Evolutionary conservation across 108 stramenopile genomes (phyloP).

Genomic region (Fistulifera pelliculosa): DNA sequence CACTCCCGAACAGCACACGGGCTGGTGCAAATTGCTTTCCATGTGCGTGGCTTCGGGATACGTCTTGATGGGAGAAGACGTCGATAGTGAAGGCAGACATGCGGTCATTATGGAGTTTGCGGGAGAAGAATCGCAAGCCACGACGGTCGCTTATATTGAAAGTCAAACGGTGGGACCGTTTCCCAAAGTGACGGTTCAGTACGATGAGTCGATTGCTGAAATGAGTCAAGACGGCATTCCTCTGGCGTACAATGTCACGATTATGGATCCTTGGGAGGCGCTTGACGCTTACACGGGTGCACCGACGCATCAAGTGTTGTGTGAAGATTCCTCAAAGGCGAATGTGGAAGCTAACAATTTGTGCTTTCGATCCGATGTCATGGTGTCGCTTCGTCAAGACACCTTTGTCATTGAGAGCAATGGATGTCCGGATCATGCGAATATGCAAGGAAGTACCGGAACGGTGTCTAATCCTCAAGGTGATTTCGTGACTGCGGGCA

Average conservation of each 20-base stretch:
- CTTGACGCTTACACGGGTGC: not conserved
- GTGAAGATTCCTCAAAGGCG: not conserved
- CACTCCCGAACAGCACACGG: conserved; percentile 1
- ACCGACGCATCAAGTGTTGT: conserved; percentile 1
- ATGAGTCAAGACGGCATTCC: not conserved
- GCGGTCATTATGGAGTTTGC: not conserved
- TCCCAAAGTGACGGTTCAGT: not conserved
- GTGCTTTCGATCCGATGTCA: conserved; percentile 19
- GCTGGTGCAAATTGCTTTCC: not conserved
- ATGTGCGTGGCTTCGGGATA: not conserved
- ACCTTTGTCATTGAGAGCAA: conserved; percentile 13
- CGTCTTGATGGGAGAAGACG: not conserved
- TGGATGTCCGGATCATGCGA: conserved; percentile 17
- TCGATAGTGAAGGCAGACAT: not conserved
- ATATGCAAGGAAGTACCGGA: conserved; percentile 15
- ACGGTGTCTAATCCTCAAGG: conserved; percentile 1
- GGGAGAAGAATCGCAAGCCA: not conserved
- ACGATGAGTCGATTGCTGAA: not conserved
- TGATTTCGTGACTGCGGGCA: not conserved
- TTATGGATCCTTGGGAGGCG: not conserved
- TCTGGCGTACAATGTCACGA: not conserved
- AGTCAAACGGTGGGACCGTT: not conserved
- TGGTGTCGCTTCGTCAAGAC: not conserved
- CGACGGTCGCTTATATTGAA: not conserved
- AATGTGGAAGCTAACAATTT: conserved; percentile 7